A percentile compares a stretch with the other conserved stretches of the same genome.
Evolutionary conservation across 371 early-diverging fungal species (phyloP).

Genomic region (Mortierella sp.): DNA sequence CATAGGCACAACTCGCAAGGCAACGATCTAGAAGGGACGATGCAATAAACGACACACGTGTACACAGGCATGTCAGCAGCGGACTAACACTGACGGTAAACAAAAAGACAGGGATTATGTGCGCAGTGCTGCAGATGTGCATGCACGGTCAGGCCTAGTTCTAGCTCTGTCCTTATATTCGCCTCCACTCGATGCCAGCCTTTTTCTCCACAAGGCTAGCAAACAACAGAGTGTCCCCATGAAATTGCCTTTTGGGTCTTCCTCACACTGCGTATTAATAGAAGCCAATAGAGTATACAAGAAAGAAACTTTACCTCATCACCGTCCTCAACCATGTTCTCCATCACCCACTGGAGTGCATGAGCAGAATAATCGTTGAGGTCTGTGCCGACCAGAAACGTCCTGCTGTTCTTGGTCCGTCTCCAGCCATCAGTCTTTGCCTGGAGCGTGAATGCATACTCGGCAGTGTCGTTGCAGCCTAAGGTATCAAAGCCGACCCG

Average conservation of each 20-base stretch:
- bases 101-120: background rate
- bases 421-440: constrained; percentile 63
- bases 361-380: constrained; percentile 69
- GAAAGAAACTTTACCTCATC: constrained; percentile 59
- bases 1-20: constrained; percentile 44
- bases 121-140: background rate
- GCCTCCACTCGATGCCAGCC: background rate
- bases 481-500: constrained; percentile 72
- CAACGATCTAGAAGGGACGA: constrained; percentile 27
- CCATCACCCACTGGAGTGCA: constrained; percentile 68
- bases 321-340: constrained; percentile 71
- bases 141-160: no score
- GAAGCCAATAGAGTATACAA: background rate
- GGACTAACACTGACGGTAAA: no score
- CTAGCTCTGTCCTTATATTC: background rate
- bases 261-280: background rate
- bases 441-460: constrained; percentile 69
- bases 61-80: background rate
- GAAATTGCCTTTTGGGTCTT: no score
- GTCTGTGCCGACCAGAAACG: constrained; percentile 72
- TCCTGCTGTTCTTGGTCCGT: constrained; percentile 61
- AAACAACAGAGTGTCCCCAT: no score
- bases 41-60: background rate
- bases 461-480: constrained; percentile 63
- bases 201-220: no score